Conservation (phyloP, 306 rosid genomes). For the Quercus suber region DNA sequence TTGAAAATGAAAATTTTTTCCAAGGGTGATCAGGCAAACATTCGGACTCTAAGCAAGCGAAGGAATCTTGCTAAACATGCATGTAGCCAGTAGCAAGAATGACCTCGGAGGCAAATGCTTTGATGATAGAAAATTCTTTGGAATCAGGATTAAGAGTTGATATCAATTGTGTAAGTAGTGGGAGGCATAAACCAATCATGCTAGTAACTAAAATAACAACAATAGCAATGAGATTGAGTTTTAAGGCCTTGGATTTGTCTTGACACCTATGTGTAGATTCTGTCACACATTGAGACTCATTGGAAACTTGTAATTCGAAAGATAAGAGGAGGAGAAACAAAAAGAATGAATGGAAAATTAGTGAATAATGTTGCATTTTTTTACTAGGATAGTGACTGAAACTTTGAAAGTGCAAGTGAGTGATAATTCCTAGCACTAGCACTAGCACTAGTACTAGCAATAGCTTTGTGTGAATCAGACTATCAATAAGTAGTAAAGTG, state of each 20-base stretch:
- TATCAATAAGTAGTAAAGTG: too few species aligned
- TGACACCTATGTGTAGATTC: conserved; percentile 26
- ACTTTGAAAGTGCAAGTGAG: not conserved
- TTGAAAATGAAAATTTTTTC: conserved; percentile 55
- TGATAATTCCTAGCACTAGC: not conserved
- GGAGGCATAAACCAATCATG: conserved; percentile 48
- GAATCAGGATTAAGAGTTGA: conserved; percentile 39
- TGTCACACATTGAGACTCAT: not conserved
- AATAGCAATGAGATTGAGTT: conserved; percentile 49
- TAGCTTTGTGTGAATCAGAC: too few species aligned
- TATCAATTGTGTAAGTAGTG: conserved; percentile 29
- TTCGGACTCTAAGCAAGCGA: conserved; percentile 21
- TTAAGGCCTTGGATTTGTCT: conserved; percentile 27
- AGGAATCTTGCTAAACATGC: conserved; percentile 71
- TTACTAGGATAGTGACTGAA: not conserved
- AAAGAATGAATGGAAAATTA: not conserved
- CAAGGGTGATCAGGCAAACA: conserved; percentile 59
- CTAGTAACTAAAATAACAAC: conserved; percentile 32
- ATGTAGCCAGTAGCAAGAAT: conserved; percentile 71
- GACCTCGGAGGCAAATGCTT: conserved; percentile 61
- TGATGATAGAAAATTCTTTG: conserved; percentile 38
- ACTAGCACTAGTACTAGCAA: too few species aligned
- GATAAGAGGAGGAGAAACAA: conserved; percentile 1
- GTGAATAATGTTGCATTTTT: not conserved
- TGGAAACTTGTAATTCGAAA: not conserved